Percentiles rank a stretch among this genome's conserved stretches.
Evolutionary conservation across 768 basidiomycete genomes (phyloP).

Genomic region (Termitomyces sp.): DNA sequence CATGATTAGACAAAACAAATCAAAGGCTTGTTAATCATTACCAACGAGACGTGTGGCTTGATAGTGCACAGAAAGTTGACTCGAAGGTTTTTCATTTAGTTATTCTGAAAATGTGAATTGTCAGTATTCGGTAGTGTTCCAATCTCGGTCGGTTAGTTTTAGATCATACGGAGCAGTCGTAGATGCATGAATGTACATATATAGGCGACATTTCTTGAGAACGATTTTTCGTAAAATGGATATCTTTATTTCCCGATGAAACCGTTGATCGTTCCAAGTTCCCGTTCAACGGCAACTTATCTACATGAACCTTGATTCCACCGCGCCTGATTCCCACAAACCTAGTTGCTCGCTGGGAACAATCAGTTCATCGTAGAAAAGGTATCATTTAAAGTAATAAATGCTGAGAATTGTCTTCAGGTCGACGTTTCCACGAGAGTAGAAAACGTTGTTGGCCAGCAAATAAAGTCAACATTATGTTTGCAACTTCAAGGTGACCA

Average conservation of each 20-base stretch:
- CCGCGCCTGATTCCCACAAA: constrained; percentile 15
- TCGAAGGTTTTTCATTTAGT: neutral
- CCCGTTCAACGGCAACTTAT: constrained; percentile 24
- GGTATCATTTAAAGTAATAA: neutral
- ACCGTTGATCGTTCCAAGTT: too few relatives aligned
- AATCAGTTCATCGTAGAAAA: neutral
- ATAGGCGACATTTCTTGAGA: constrained; percentile 23
- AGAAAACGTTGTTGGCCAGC: too few relatives aligned
- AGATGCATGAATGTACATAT: constrained; percentile 15
- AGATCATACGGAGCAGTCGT: neutral
- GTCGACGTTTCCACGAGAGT: too few relatives aligned
- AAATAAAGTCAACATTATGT: too few relatives aligned
- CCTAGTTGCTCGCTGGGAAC: neutral
- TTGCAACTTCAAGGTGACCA: too few relatives aligned
- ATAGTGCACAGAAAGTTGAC: neutral
- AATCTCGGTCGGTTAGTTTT: too few relatives aligned
- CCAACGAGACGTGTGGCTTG: neutral
- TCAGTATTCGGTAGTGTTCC: too few relatives aligned
- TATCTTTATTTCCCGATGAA: too few relatives aligned
- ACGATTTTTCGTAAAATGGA: neutral
- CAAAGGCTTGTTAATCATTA: too few relatives aligned
- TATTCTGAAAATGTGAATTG: neutral
- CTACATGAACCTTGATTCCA: constrained; percentile 1
- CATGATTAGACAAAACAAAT: too few relatives aligned
- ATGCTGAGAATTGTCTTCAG: neutral